phyloP scores from a whole-genome alignment of 768 basidiomycete genomes.

The Pleurotus tuber-regium region DNA sequence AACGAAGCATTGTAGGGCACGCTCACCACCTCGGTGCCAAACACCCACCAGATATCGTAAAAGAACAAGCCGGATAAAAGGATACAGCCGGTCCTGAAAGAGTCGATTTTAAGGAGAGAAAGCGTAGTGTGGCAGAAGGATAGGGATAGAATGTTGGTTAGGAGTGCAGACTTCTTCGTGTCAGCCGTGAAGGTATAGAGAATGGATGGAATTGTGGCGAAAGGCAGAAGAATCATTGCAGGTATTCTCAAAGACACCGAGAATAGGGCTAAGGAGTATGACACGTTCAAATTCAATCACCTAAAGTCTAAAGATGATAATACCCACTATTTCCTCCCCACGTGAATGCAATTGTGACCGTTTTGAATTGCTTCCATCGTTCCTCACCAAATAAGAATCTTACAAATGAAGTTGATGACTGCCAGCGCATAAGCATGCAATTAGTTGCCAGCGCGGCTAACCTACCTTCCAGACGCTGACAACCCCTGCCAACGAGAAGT shows the following conservation, averaged over 20 bases:
- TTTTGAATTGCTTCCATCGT: constrained; percentile 59
- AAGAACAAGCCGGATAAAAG: constrained; percentile 83
- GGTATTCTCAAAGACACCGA: constrained; percentile 56
- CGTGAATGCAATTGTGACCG: constrained; percentile 39
- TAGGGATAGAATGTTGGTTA: constrained; percentile 75
- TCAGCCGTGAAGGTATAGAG: constrained; percentile 52
- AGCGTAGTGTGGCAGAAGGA: constrained; percentile 84
- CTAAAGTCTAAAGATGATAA: constrained; percentile 13
- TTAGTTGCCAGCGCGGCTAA: constrained; percentile 10
- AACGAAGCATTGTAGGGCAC: background rate
- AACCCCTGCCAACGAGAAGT: constrained; percentile 64
- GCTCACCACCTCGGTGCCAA: constrained; percentile 81
- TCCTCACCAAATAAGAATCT: constrained; percentile 46
- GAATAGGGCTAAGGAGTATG: constrained; percentile 28
- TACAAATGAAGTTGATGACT: constrained; percentile 53
- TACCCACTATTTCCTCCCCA: constrained; percentile 45
- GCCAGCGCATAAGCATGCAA: constrained; percentile 4
- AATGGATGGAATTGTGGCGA: constrained; percentile 62
- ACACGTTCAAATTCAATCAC: constrained; percentile 9
- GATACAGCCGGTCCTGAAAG: constrained; percentile 83
- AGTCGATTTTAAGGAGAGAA: constrained; percentile 79
- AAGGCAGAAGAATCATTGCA: constrained; percentile 51
- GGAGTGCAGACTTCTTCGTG: constrained; percentile 56
- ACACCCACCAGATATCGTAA: constrained; percentile 97
- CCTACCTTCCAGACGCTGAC: constrained; percentile 70